A percentile compares a stretch with the other conserved stretches of the same genome.
Conservation (phyloP, 148 eudicot species). For the Vaccinium myrtillus region DNA sequence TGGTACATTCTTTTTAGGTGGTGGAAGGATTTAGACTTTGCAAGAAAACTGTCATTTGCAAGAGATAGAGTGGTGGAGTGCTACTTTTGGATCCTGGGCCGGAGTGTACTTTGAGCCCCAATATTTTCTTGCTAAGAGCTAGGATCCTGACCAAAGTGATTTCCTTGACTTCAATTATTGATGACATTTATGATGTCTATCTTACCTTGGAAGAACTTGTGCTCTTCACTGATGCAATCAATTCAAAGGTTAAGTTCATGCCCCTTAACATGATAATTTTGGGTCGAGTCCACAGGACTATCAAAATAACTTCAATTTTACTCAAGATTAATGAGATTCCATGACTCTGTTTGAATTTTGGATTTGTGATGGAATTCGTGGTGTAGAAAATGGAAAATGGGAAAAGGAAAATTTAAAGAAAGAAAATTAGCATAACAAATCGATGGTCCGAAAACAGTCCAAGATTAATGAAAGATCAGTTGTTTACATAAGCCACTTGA, state of each 20-base stretch:
- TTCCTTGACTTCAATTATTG: constrained; percentile 24
- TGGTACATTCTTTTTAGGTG: constrained; percentile 31
- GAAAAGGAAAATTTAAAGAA: not conserved
- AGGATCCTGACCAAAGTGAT: constrained; percentile 18
- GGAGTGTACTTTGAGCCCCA: constrained; percentile 36
- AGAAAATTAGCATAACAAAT: not conserved
- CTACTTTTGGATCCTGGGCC: constrained; percentile 41
- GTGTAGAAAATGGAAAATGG: not conserved
- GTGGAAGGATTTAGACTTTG: constrained; percentile 40
- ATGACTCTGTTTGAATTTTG: not conserved
- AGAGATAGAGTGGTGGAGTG: constrained; percentile 46
- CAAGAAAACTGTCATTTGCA: constrained; percentile 27
- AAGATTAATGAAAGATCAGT: not conserved
- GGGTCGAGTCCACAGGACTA: not conserved
- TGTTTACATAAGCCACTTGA: not conserved
- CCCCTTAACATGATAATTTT: not conserved
- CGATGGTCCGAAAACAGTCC: no score
- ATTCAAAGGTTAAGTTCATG: constrained; percentile 29
- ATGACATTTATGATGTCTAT: constrained; percentile 45
- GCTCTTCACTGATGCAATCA: constrained; percentile 29
- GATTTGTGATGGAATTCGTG: not conserved
- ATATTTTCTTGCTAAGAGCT: constrained; percentile 23
- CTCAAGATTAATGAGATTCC: not conserved
- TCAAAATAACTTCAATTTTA: not conserved
- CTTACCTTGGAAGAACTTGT: constrained; percentile 35